A percentile compares a stretch with the other conserved stretches of the same genome.
Conservation (phyloP, 345 rosid species). For the Moringa oleifera region DNA sequence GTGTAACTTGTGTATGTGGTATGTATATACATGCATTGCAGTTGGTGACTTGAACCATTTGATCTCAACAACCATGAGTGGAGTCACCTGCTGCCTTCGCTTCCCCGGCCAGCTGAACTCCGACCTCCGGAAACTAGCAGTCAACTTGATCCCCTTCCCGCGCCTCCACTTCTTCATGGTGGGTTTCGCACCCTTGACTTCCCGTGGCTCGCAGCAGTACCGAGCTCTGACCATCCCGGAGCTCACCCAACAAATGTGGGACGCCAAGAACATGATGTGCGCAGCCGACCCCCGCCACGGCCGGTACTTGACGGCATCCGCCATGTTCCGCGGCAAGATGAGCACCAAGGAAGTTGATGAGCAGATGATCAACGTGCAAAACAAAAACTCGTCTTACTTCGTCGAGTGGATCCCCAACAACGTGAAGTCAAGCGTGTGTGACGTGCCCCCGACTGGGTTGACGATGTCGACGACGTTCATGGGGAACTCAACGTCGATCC, state of each 20-base stretch:
- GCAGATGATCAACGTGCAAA: slow-evolving; percentile 87
- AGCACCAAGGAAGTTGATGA: slow-evolving; percentile 92
- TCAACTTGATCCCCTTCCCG: slow-evolving; percentile 76
- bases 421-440: slow-evolving; percentile 77
- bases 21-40: slow-evolving; percentile 8
- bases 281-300: slow-evolving; percentile 92
- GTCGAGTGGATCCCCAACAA: slow-evolving; percentile 53
- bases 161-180: slow-evolving; percentile 87
- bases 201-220: slow-evolving; percentile 79
- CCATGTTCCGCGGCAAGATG: slow-evolving; percentile 90
- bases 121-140: slow-evolving; percentile 76
- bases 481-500: slow-evolving; percentile 66
- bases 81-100: slow-evolving; percentile 81
- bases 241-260: slow-evolving; percentile 88
- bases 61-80: slow-evolving; percentile 80
- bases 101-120: slow-evolving; percentile 89
- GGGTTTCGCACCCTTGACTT: slow-evolving; percentile 73
- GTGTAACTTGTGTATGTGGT: too few species aligned
- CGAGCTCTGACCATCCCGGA: slow-evolving; percentile 78
- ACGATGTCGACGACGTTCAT: slow-evolving; percentile 76
- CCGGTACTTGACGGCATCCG: slow-evolving; percentile 79
- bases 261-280: slow-evolving; percentile 79
- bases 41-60: slow-evolving; percentile 86
- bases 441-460: slow-evolving; percentile 67
- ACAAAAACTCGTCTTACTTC: slow-evolving; percentile 87